A percentile compares a stretch with the other conserved stretches of the same genome.
These are phyloP conservation scores for Termitomyces sp. DNA, from an alignment of 768 basidiomycete genomes.

Conservation along the genomic window DNA sequence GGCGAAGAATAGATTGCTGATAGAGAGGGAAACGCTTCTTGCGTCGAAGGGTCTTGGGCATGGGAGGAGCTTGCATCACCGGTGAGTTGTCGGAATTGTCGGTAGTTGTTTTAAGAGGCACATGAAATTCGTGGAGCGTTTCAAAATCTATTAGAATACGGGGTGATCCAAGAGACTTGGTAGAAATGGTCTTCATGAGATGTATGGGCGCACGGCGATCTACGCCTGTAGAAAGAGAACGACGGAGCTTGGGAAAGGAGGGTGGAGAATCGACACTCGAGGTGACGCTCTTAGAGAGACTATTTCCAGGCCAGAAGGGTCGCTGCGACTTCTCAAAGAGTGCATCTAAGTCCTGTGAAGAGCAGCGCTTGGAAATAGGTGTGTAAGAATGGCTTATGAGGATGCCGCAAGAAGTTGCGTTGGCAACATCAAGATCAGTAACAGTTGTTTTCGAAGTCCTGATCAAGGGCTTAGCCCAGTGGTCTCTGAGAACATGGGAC, in stretches of 20 bases:
- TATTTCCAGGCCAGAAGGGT: constrained; percentile 5
- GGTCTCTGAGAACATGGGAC: background rate
- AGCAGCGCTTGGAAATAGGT: background rate
- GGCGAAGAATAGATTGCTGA: constrained; percentile 22
- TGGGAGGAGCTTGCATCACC: background rate
- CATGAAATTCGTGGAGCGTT: constrained; percentile 4
- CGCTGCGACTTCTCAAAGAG: constrained; percentile 1
- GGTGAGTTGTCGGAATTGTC: background rate
- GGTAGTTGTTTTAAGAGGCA: background rate
- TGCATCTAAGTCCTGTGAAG: background rate
- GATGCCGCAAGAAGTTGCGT: constrained; percentile 9
- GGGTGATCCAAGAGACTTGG: constrained; percentile 13
- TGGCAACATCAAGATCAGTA: constrained; percentile 8
- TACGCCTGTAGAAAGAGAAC: constrained; percentile 10
- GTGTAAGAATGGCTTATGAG: background rate
- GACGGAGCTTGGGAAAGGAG: background rate
- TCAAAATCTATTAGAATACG: constrained; percentile 15
- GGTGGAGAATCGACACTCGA: background rate
- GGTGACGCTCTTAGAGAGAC: background rate
- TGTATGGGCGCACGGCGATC: constrained; percentile 9
- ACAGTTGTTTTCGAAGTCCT: background rate
- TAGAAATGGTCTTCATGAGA: constrained; percentile 13
- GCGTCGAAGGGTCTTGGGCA: constrained; percentile 30
- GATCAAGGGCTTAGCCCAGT: background rate
- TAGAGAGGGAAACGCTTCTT: constrained; percentile 28